Evolutionary conservation across 2,329 filamentous ascomycete genomes (phyloP), one percentile per base, ranked within the genome.

Genomic region (Mycosphaerelloides madeirae): DNA sequence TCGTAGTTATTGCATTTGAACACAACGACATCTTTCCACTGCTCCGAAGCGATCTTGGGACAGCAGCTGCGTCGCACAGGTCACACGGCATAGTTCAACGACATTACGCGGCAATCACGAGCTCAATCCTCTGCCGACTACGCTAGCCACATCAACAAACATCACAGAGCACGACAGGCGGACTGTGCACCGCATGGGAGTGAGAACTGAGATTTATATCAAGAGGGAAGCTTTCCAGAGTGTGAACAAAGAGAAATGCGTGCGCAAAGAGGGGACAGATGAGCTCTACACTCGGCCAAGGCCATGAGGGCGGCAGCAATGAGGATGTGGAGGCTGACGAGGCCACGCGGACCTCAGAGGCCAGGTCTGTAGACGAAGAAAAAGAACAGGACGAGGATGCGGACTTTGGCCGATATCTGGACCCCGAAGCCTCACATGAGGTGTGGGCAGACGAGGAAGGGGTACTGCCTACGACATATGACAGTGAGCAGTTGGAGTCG

Each of bases 261-360:
- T 64, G 67, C 68, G 67, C 64, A 60, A 61, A 62, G 59, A 64
- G 64, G 62, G 68, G 67, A 74, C 77, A 73, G 73, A 86, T 86
- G 83, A 85, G 80, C 80, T 81, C 78, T 73, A 78, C 74, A 74
- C 75, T 74, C 68, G 74, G 74, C 72, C 77, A 77, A 72, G 78
- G 70, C 68, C 73, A 79, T 65, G 75, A 75, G 68, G 77, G 78
- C 71, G 77, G 71, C 70, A 71, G 71, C 65, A 74, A 80, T 63
- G 72, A 77, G 61, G 68, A 76, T 64, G 68, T 69, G 41, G 65
- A 68, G 48, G 64, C 69, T 52, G 62, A 69, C 46, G 58, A 60
- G 46, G 44, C 55, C 14, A 47, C 46, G 18, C 48, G 56, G 39
- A 50, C 49, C 19, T 50, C 54, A 19, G 54, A 57, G 39, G 55